These are phyloP conservation scores for Penicillium subrubescens DNA, from an alignment of 495 filamentous ascomycete genomes.

Conservation along the genomic window DNA sequence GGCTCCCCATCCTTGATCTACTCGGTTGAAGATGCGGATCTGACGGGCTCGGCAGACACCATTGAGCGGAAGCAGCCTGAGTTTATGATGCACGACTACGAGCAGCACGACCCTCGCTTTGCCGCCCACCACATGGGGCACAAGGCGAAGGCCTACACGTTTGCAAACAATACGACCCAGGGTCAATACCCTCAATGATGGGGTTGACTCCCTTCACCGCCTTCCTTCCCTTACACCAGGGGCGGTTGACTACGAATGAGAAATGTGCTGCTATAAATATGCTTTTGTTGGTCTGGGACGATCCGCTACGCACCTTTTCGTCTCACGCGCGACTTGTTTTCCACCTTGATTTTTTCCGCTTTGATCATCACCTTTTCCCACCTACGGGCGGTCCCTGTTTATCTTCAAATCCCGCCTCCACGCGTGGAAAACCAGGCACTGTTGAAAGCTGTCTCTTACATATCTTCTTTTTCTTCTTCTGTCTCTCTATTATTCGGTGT, in stretches of 20 bases:
- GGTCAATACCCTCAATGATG: slow-evolving; percentile 37
- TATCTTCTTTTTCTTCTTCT: slow-evolving; percentile 5
- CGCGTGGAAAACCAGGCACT: slow-evolving; percentile 22
- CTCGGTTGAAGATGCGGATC: slow-evolving; percentile 38
- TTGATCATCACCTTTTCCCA: slow-evolving; percentile 1
- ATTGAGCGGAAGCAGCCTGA: slow-evolving; percentile 39
- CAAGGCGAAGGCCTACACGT: slow-evolving; percentile 47
- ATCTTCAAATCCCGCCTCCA: slow-evolving; percentile 11
- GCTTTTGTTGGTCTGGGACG: slow-evolving; percentile 29
- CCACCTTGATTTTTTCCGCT: slow-evolving; percentile 9
- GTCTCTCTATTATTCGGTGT: slow-evolving; percentile 26
- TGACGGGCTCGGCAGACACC: slow-evolving; percentile 28
- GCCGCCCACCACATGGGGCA: slow-evolving; percentile 45
- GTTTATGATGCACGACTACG: slow-evolving; percentile 48
- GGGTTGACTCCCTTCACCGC: slow-evolving; percentile 1
- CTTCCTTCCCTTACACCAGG: not conserved
- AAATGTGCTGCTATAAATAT: slow-evolving; percentile 30
- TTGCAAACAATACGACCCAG: slow-evolving; percentile 44
- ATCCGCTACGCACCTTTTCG: slow-evolving; percentile 25
- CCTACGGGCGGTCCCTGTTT: slow-evolving; percentile 11
- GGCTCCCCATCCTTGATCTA: slow-evolving; percentile 42
- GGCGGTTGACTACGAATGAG: slow-evolving; percentile 30
- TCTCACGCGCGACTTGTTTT: slow-evolving; percentile 12
- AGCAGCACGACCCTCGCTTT: slow-evolving; percentile 44
- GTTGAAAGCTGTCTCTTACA: slow-evolving; percentile 11